Percentiles rank a stretch among this genome's conserved stretches.
phyloP scores from a whole-genome alignment of 331 rosid genomes.

The Erythrophleum ivorense region DNA sequence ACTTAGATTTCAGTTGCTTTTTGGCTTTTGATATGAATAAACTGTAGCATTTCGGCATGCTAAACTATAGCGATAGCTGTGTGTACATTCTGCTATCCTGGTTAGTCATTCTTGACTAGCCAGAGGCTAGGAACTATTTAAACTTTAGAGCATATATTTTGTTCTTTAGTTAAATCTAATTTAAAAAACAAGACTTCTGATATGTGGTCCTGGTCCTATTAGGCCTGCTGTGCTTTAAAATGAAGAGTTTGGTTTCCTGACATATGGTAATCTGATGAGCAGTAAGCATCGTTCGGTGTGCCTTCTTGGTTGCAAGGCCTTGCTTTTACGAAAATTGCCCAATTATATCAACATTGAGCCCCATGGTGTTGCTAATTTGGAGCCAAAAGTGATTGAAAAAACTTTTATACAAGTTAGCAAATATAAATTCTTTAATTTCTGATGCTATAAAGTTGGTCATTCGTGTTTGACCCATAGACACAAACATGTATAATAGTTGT shows the following conservation, averaged over 20 bases:
- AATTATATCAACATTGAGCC: neutral
- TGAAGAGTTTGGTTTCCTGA: neutral
- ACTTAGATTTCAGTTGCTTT: conserved; percentile 10
- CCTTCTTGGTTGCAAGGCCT: neutral
- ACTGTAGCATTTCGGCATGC: neutral
- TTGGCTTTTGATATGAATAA: conserved; percentile 30
- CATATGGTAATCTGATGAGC: conserved; percentile 2
- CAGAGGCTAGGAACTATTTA: neutral
- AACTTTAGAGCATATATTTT: neutral
- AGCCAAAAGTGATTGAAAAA: neutral
- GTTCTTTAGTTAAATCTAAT: neutral
- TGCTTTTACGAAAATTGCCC: neutral
- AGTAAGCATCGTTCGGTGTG: neutral
- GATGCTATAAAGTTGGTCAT: neutral
- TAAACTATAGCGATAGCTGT: neutral
- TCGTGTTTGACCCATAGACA: neutral
- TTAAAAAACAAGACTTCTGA: neutral
- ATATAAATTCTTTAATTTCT: neutral
- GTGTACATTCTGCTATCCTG: neutral
- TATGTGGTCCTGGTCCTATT: conserved; percentile 3
- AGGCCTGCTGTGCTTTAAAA: neutral
- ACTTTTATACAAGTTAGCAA: neutral
- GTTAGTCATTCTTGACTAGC: neutral
- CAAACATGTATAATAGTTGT: neutral
- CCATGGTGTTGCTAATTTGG: neutral